phyloP scores from a whole-genome alignment of 768 basidiomycete genomes.

The Termitomyces bulborhizus region DNA sequence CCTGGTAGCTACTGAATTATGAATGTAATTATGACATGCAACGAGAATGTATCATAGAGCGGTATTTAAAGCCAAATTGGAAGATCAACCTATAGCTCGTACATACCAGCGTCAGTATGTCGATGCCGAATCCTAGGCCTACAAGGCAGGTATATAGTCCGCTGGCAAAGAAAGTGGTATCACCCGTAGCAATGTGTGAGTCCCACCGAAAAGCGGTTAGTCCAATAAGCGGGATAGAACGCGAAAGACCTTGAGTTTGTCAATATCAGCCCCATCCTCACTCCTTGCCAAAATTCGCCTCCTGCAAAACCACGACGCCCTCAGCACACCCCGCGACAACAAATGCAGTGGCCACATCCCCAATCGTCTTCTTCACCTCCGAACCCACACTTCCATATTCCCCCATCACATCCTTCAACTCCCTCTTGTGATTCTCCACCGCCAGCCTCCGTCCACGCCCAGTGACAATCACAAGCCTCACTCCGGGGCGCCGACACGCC shows the following conservation, averaged over 20 bases:
- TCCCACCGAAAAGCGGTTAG: background rate
- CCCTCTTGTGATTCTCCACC: conserved; percentile 63
- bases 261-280: background rate
- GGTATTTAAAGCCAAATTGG: too few species aligned
- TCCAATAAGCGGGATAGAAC: background rate
- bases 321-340: conserved; percentile 53
- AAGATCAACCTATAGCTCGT: background rate
- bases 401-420: conserved; percentile 59
- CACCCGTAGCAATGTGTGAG: too few species aligned
- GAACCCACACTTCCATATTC: conserved; percentile 47
- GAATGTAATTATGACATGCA: too few species aligned
- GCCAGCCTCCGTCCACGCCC: conserved; percentile 76
- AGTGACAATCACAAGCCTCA: conserved; percentile 53
- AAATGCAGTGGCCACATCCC: conserved; percentile 77
- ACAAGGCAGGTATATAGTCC: background rate
- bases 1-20: too few species aligned
- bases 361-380: conserved; percentile 78
- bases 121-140: background rate
- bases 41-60: too few species aligned
- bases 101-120: background rate
- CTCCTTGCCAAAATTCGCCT: conserved; percentile 20
- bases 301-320: conserved; percentile 68
- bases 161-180: background rate
- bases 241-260: background rate
- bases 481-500: conserved; percentile 1